Base-by-base conservation (phyloP, 495 filamentous ascomycete genomes). In the Penicillium ochrochloron region DNA sequence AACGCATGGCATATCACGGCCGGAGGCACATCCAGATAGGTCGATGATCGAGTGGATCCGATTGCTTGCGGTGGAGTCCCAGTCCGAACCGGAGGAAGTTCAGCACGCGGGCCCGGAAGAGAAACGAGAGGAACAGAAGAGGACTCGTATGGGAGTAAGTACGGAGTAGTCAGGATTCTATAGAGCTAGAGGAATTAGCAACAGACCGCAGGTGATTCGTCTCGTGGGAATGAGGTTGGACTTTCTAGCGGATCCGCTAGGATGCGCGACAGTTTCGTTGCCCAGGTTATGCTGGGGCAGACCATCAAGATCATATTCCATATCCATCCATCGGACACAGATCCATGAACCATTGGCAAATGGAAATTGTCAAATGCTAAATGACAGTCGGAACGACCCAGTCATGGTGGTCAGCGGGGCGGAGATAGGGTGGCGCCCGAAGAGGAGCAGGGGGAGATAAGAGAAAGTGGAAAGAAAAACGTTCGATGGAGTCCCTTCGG, bases 391-490 rank as follows among this genome's bases (percentile, higher is more conserved):
- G 15, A 52, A 31, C 27, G 25, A 37, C 33, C 53, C 53, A 56
- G 33, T 39, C 53, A n/a, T 0, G 51, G 52, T 23, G 10, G 34
- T 27, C 39, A 19, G 53, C 53, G 53, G 53, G 51, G 27, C 60
- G 60, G 52, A 62, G 60, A 62, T 62, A 62, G 25, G 34, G 56
- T 37, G 33, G 59, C 35, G 21, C n/a, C 33, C 60, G 51, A 42
- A 33, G 25, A 56, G 57, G 23, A 35, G 11, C 14, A 27, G 9
- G 10, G 15, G n/a, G 59, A 41, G 44, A 56, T 62, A 56, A 33
- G 31, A 33, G 31, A 33, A 33, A 33, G 25, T 27, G 25, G 25
- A 4, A 1, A 56, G 50, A 56, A 61, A 60, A 15, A 3, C 42
- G 25, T 60, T 52, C 23, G 33, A 53, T 29, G 27, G 57, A 17